Conservation (phyloP, 2,329 filamentous ascomycete genomes). For the Fusarium napiforme region DNA sequence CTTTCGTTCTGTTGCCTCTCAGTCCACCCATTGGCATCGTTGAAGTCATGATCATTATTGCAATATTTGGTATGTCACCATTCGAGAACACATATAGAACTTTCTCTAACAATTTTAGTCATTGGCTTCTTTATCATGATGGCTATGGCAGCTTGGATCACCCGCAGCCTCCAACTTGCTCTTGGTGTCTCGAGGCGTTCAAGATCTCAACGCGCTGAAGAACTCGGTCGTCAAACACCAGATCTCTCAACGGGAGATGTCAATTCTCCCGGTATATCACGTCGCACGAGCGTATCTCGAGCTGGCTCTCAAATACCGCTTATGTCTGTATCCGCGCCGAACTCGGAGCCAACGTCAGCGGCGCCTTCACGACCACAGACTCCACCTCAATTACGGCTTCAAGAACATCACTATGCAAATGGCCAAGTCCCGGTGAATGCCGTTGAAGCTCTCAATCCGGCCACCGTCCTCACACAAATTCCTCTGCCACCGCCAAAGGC, state of each 20-base stretch:
- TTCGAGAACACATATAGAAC: no score
- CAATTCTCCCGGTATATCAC: constrained; percentile 44
- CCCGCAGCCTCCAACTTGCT: constrained; percentile 62
- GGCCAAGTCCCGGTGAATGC: constrained; percentile 27
- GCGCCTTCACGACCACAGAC: constrained; percentile 42
- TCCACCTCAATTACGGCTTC: constrained; percentile 44
- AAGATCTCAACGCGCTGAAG: constrained; percentile 62
- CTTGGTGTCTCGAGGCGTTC: constrained; percentile 64
- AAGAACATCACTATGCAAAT: constrained; percentile 44
- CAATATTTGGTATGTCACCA: constrained; percentile 62
- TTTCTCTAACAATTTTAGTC: constrained; percentile 50
- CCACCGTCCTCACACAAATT: constrained; percentile 50
- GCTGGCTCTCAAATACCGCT: constrained; percentile 40
- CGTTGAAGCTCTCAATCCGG: constrained; percentile 34
- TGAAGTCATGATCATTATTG: constrained; percentile 69
- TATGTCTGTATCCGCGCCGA: constrained; percentile 19
- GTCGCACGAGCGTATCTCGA: constrained; percentile 42
- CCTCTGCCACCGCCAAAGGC: constrained; percentile 58
- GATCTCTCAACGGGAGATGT: constrained; percentile 57
- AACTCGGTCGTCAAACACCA: constrained; percentile 52
- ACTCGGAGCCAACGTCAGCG: constrained; percentile 29
- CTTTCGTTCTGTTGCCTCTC: constrained; percentile 68
- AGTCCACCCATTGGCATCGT: constrained; percentile 63
- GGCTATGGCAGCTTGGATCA: constrained; percentile 63
- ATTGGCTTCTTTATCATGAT: constrained; percentile 66